Conservation (phyloP, 1,139 yeast species). For the Saccharomyces hybrid region DNA sequence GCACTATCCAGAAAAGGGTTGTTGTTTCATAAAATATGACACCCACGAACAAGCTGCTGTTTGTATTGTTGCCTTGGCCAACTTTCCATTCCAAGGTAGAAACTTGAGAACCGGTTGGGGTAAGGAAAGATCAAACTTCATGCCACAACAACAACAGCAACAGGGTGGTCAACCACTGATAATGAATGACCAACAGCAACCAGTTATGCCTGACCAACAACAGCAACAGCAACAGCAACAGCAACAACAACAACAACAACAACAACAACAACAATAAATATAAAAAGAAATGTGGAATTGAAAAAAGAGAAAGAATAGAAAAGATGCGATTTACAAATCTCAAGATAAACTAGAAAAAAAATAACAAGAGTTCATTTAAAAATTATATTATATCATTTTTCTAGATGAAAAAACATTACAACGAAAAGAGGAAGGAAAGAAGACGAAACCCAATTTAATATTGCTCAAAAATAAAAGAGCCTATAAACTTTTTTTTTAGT, state of each 20-base stretch:
- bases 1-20: constrained; percentile 61
- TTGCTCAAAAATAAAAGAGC: not conserved
- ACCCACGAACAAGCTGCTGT: constrained; percentile 83
- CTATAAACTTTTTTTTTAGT: not conserved
- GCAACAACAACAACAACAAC: constrained; percentile 7
- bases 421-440: not conserved
- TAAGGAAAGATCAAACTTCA: constrained; percentile 44
- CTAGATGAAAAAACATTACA: not conserved
- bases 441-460: not conserved
- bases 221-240: constrained; percentile 7
- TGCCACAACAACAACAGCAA: constrained; percentile 28
- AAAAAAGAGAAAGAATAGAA: not conserved
- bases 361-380: not conserved
- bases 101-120: constrained; percentile 88
- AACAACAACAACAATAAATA: constrained; percentile 2
- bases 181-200: constrained; percentile 8
- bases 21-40: constrained; percentile 68
- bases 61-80: constrained; percentile 74
- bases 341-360: not conserved
- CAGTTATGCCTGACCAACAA: constrained; percentile 5
- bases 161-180: constrained; percentile 9
- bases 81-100: constrained; percentile 70
- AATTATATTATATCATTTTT: not conserved
- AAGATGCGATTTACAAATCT: not conserved
- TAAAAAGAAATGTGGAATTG: not conserved